A percentile compares a stretch with the other conserved stretches of the same genome.
Conservation (phyloP, 2,329 filamentous ascomycete species). For the Fonsecaea multimorphosa region DNA sequence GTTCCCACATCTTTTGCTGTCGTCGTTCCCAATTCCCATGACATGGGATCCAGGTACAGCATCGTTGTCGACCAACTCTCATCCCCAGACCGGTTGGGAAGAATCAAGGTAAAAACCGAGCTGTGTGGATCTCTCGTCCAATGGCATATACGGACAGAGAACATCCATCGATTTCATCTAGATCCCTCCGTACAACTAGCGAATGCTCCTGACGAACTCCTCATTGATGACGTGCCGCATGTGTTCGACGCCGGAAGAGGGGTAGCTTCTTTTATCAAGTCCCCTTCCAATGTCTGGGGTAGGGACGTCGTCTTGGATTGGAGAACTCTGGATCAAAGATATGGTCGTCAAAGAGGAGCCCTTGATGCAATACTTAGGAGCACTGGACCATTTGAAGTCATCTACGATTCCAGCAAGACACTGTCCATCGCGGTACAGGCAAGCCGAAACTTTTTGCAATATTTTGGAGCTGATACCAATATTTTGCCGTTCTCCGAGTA, state of each 20-base stretch:
- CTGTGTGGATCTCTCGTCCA: conserved; percentile 25
- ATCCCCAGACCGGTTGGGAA: conserved; percentile 59
- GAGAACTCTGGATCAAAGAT: conserved; percentile 45
- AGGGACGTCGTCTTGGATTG: conserved; percentile 38
- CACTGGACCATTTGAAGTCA: conserved; percentile 38
- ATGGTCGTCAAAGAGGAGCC: conserved; percentile 58
- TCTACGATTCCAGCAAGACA: conserved; percentile 37
- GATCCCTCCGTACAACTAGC: conserved; percentile 16
- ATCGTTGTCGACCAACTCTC: conserved; percentile 58
- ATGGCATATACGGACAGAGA: conserved; percentile 52
- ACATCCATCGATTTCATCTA: conserved; percentile 52
- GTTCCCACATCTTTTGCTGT: conserved; percentile 53
- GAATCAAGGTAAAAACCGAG: conserved; percentile 48
- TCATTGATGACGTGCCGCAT: conserved; percentile 28
- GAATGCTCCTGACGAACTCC: conserved; percentile 25
- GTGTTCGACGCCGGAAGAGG: conserved; percentile 32
- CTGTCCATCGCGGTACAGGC: conserved; percentile 58
- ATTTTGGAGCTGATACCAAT: conserved; percentile 60
- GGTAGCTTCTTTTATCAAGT: conserved; percentile 41
- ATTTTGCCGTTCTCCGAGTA: conserved; percentile 42
- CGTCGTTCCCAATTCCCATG: conserved; percentile 58
- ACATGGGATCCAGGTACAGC: conserved; percentile 60
- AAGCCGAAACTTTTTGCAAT: conserved; percentile 64
- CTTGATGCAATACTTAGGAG: conserved; percentile 62
- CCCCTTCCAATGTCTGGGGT: conserved; percentile 37